phyloP scores from a whole-genome alignment of 1,284 basidiomycete genomes.

The Cutaneotrichosporon sp. region DNA sequence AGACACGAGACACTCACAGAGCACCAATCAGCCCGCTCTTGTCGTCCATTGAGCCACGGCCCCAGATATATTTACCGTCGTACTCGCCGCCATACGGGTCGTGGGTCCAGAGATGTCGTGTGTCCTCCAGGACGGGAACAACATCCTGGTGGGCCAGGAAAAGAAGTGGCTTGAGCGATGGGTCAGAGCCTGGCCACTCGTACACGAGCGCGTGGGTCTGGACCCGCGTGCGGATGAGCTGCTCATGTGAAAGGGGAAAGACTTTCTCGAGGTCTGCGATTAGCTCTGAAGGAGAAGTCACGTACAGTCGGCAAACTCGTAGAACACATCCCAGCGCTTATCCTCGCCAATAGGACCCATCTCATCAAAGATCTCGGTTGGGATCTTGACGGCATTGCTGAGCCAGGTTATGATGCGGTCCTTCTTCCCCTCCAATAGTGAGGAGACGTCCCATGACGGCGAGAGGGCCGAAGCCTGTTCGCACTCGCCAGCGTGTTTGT shows the following conservation, averaged over 20 bases:
- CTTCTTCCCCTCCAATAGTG: slow-evolving; percentile 32
- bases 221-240: slow-evolving; percentile 60
- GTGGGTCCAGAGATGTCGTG: slow-evolving; percentile 61
- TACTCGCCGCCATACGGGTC: slow-evolving; percentile 66
- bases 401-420: slow-evolving; percentile 41
- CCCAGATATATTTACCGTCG: slow-evolving; percentile 64
- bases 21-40: slow-evolving; percentile 63
- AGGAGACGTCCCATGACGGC: slow-evolving; percentile 28
- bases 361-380: slow-evolving; percentile 52
- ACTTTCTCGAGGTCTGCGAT: slow-evolving; percentile 45
- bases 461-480: slow-evolving; percentile 16
- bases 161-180: slow-evolving; percentile 63
- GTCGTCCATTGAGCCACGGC: slow-evolving; percentile 63
- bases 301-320: slow-evolving; percentile 48
- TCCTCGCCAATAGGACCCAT: slow-evolving; percentile 52
- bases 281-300: slow-evolving; percentile 9
- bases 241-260: slow-evolving; percentile 55
- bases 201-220: slow-evolving; percentile 67
- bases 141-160: slow-evolving; percentile 66
- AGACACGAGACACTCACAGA: slow-evolving; percentile 47
- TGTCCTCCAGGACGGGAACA: slow-evolving; percentile 61
- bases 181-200: slow-evolving; percentile 62
- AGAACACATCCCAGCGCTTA: slow-evolving; percentile 50
- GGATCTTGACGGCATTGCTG: slow-evolving; percentile 43
- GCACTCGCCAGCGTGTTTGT: slow-evolving; percentile 6